A percentile compares a stretch with the other conserved stretches of the same genome.
phyloP scores from a whole-genome alignment of 208 protist genomes.

The Trypanosoma vivax region DNA sequence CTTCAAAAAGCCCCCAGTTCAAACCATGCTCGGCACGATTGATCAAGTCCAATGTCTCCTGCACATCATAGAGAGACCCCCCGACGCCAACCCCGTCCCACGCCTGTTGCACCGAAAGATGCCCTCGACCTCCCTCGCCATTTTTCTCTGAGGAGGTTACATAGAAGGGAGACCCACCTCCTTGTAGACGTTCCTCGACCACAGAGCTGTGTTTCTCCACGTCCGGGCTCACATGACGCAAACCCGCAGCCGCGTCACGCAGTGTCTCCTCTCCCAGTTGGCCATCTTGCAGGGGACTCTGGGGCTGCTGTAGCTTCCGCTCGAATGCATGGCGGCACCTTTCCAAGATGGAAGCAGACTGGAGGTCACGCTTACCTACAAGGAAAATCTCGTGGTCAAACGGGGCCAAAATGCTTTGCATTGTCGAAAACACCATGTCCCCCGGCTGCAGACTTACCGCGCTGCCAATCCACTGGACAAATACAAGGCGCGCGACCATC shows the following conservation, averaged over 20 bases:
- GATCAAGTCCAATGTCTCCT: constrained; percentile 58
- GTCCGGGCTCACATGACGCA: constrained; percentile 13
- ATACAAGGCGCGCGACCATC: constrained; percentile 49
- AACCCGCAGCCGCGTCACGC: constrained; percentile 2
- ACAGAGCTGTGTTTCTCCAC: no score
- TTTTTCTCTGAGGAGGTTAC: no score
- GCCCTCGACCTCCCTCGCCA: no score
- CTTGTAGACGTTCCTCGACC: no score
- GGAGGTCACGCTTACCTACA: constrained; percentile 53
- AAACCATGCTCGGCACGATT: constrained; percentile 48
- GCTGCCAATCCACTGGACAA: constrained; percentile 83
- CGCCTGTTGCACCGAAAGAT: no score
- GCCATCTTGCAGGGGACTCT: no score
- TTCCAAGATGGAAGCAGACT: constrained; percentile 59
- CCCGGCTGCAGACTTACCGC: constrained; percentile 28
- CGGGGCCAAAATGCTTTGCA: constrained; percentile 52
- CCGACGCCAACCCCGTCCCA: neutral
- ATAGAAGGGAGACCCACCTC: no score
- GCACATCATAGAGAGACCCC: constrained; percentile 27
- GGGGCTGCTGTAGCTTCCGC: no score
- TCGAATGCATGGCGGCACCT: constrained; percentile 65
- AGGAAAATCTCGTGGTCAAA: constrained; percentile 73
- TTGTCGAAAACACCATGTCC: constrained; percentile 38
- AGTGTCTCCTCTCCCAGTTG: neutral
- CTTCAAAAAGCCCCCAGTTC: constrained; percentile 73